Conservation (phyloP, 1,284 basidiomycete genomes). For the Rhodofomes roseus region DNA sequence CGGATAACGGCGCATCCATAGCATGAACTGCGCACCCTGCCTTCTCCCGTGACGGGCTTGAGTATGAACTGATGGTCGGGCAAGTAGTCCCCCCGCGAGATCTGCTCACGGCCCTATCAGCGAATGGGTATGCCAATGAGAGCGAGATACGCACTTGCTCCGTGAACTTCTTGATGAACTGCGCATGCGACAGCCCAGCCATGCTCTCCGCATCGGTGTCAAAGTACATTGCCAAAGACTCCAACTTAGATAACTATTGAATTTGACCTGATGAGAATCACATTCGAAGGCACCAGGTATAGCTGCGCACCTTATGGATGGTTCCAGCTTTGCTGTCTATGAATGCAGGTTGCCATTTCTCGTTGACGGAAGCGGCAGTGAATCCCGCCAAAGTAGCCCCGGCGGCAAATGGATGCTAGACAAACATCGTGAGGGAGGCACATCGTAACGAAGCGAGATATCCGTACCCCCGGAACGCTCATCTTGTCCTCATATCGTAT, state of each 20-base stretch:
- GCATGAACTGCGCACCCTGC: conserved; percentile 54
- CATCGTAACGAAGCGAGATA: not conserved
- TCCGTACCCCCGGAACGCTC: conserved; percentile 84
- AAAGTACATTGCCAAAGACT: conserved; percentile 92
- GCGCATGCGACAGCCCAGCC: conserved; percentile 62
- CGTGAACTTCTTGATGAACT: conserved; percentile 79
- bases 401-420: conserved; percentile 89
- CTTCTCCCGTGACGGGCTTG: conserved; percentile 95
- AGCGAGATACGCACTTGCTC: conserved; percentile 53
- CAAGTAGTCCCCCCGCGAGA: conserved; percentile 52
- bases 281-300: not conserved
- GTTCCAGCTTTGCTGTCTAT: conserved; percentile 87
- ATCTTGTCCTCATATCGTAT: conserved; percentile 95
- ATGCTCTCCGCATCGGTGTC: conserved; percentile 90
- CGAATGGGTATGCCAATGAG: conserved; percentile 4
- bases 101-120: conserved; percentile 39
- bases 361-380: conserved; percentile 91
- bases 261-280: not conserved
- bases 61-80: conserved; percentile 91
- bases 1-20: not conserved
- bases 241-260: conserved; percentile 75
- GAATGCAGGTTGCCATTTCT: conserved; percentile 91
- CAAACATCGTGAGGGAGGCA: not conserved
- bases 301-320: conserved; percentile 79
- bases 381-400: conserved; percentile 93